A percentile compares a stretch with the other conserved stretches of the same genome.
phyloP scores from a whole-genome alignment of 1,139 yeast genomes.

The Pichia sp. region DNA sequence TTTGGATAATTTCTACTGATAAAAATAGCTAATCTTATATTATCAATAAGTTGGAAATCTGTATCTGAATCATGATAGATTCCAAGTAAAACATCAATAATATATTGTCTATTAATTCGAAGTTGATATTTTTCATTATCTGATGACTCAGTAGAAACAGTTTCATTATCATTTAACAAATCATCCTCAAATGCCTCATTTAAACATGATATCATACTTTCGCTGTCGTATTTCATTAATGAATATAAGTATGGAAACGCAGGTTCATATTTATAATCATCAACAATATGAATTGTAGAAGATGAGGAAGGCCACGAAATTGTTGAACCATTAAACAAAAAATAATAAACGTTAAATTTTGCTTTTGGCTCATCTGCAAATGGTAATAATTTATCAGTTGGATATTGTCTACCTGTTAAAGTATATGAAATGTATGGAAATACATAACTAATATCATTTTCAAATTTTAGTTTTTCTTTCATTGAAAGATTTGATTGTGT shows the following conservation, averaged over 20 bases:
- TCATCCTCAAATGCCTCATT: slow-evolving; percentile 79
- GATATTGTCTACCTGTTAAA: slow-evolving; percentile 75
- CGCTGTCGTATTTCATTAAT: slow-evolving; percentile 46
- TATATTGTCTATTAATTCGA: slow-evolving; percentile 52
- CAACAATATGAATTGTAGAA: slow-evolving; percentile 27
- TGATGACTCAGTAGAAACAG: slow-evolving; percentile 17
- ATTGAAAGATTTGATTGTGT: neutral
- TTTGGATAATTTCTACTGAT: slow-evolving; percentile 73
- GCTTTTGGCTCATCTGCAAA: slow-evolving; percentile 32
- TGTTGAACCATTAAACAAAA: slow-evolving; percentile 49
- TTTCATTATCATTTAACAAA: slow-evolving; percentile 49
- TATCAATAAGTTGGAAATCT: slow-evolving; percentile 34
- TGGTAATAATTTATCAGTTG: slow-evolving; percentile 51
- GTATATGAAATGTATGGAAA: slow-evolving; percentile 61
- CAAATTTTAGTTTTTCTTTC: slow-evolving; percentile 7
- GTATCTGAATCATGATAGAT: slow-evolving; percentile 35
- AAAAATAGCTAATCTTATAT: slow-evolving; percentile 53
- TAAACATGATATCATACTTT: slow-evolving; percentile 55
- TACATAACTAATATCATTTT: slow-evolving; percentile 33
- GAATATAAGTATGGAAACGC: slow-evolving; percentile 55
- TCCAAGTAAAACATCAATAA: slow-evolving; percentile 61
- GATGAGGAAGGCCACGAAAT: slow-evolving; percentile 42
- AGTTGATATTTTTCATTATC: slow-evolving; percentile 26
- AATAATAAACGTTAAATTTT: slow-evolving; percentile 43
- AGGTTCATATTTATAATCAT: slow-evolving; percentile 31